These are phyloP conservation scores for Aureobasidium zeae DNA, from an alignment of 2,329 filamentous ascomycete genomes.

Conservation along the genomic window DNA sequence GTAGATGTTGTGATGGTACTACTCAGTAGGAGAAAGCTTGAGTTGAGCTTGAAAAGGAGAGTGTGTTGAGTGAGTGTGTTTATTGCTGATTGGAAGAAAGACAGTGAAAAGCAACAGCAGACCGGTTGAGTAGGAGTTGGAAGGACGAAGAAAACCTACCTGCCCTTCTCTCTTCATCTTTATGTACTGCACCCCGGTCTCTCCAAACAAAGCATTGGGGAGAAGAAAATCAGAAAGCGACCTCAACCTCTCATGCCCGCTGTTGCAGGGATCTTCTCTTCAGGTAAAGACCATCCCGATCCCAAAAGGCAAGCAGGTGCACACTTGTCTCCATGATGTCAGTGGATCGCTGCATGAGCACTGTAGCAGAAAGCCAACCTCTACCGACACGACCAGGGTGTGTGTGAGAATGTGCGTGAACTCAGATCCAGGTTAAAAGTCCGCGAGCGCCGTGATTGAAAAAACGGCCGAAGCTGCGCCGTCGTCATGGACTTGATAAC, in stretches of 20 bases:
- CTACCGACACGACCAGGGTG: not conserved
- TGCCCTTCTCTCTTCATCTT: too few species aligned
- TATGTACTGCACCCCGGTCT: too few species aligned
- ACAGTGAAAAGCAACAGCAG: conserved; percentile 4
- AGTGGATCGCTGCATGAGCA: conserved; percentile 2
- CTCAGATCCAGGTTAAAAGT: too few species aligned
- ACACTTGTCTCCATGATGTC: conserved; percentile 4
- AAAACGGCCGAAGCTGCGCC: too few species aligned
- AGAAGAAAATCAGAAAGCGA: conserved; percentile 3
- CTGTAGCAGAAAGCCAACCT: conserved; percentile 1
- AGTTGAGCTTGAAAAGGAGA: not conserved
- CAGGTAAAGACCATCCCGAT: not conserved
- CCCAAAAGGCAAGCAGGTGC: conserved; percentile 2
- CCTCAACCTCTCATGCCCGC: conserved; percentile 7
- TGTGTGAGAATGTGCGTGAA: not conserved
- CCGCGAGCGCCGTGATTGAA: too few species aligned
- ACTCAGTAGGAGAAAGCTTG: not conserved
- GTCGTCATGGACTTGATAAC: too few species aligned
- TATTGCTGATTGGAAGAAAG: not conserved
- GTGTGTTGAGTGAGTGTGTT: not conserved
- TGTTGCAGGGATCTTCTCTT: conserved; percentile 2
- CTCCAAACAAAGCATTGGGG: too few species aligned
- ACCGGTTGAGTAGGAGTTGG: too few species aligned
- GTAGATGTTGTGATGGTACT: not conserved
- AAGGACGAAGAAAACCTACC: not conserved